Conservation (phyloP, 2,329 filamentous ascomycete species). For the Polychaeton citri region DNA sequence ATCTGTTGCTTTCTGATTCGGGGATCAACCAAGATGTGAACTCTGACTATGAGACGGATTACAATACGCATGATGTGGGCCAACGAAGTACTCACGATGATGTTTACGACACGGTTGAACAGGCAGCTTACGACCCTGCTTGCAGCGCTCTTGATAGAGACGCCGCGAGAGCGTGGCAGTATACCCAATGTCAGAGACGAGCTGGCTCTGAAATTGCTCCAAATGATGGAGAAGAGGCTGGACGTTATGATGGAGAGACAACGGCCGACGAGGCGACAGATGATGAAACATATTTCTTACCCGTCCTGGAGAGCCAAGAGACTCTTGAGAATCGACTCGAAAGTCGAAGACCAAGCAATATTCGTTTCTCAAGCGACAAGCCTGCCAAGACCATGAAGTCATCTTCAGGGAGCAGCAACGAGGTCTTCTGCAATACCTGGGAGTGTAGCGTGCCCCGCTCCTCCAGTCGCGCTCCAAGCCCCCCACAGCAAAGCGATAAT, state of each 20-base stretch:
- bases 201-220: too few species aligned
- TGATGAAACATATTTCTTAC: neutral
- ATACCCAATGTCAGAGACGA: too few species aligned
- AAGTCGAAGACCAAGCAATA: neutral
- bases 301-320: too few species aligned
- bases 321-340: neutral
- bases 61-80: conserved; percentile 2
- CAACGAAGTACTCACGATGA: conserved; percentile 4
- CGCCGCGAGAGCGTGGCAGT: conserved; percentile 8
- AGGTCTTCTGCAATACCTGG: neutral
- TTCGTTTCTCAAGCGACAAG: too few species aligned
- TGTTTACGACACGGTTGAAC: too few species aligned
- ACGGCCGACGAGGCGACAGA: conserved; percentile 2
- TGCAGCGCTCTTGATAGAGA: conserved; percentile 12
- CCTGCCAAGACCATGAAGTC: too few species aligned
- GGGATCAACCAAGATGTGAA: neutral
- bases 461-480: too few species aligned
- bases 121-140: conserved; percentile 11
- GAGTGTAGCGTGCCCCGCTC: too few species aligned
- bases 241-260: conserved; percentile 2
- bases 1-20: neutral
- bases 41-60: conserved; percentile 1
- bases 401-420: neutral
- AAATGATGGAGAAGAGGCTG: conserved; percentile 5
- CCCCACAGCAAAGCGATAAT: too few species aligned